Percentiles rank a stretch among this genome's conserved stretches.
Evolutionary conservation across 441 rosid species (phyloP).

Genomic region (Bruguiera hainesii): DNA sequence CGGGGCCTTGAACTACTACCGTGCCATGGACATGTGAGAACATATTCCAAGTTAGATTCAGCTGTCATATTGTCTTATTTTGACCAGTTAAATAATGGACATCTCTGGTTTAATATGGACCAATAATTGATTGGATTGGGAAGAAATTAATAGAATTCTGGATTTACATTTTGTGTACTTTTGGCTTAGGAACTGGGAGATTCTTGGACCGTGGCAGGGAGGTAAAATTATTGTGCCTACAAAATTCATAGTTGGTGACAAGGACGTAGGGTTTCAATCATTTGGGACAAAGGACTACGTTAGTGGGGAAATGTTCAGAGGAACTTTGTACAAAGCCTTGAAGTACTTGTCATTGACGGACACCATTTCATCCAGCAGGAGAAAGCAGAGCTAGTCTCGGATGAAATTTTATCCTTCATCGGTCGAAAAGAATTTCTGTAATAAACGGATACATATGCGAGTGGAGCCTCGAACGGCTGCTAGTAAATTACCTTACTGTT

Average conservation of each 20-base stretch:
- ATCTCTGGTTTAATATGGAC: too few relatives aligned
- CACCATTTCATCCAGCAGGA: conserved; percentile 45
- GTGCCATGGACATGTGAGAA: conserved; percentile 22
- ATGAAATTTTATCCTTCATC: conserved; percentile 24
- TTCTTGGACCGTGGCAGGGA: conserved; percentile 42
- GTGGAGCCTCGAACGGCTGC: too few relatives aligned
- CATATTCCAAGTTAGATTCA: too few relatives aligned
- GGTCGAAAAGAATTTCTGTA: neutral
- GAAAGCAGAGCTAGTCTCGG: conserved; percentile 34
- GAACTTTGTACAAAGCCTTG: conserved; percentile 32
- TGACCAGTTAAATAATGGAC: too few relatives aligned
- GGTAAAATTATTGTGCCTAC: conserved; percentile 38
- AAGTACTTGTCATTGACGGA: conserved; percentile 35
- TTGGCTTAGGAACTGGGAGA: conserved; percentile 45
- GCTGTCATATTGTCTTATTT: too few relatives aligned
- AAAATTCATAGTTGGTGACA: conserved; percentile 39
- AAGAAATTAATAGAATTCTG: too few relatives aligned
- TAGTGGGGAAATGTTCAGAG: conserved; percentile 38
- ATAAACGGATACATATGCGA: neutral
- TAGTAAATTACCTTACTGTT: too few relatives aligned
- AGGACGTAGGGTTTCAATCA: conserved; percentile 32
- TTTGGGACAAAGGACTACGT: conserved; percentile 31
- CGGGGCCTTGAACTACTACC: conserved; percentile 32
- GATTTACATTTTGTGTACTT: too few relatives aligned
- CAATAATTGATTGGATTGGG: too few relatives aligned